Conservation (phyloP, 140 eudicot species). For the Flaveria floridana region DNA sequence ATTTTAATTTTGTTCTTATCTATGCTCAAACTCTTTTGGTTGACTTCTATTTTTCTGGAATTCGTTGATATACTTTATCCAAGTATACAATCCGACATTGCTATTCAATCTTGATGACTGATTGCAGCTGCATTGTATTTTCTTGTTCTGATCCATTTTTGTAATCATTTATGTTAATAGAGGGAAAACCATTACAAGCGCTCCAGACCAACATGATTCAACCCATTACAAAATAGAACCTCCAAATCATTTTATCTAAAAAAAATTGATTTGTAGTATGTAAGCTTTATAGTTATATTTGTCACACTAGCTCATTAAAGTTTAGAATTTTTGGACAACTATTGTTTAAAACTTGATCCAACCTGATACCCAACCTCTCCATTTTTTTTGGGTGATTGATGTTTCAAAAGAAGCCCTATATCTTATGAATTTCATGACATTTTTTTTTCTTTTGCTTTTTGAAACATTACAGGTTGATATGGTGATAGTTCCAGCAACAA, state of each 20-base stretch:
- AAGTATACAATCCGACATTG: neutral
- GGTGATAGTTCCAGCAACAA: constrained; percentile 82
- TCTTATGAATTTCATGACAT: neutral
- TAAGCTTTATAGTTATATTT: neutral
- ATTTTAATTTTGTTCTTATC: neutral
- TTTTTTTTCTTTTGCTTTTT: neutral
- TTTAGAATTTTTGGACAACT: neutral
- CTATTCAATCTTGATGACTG: neutral
- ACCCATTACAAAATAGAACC: neutral
- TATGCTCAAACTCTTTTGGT: neutral
- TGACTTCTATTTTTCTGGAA: constrained; percentile 2
- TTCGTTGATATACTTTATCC: neutral
- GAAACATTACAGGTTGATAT: constrained; percentile 62
- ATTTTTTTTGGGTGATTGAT: neutral
- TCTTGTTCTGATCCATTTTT: constrained; percentile 9
- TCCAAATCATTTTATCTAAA: neutral
- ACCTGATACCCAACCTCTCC: neutral
- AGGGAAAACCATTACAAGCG: neutral
- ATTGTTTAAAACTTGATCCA: neutral
- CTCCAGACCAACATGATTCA: neutral
- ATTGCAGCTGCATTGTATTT: constrained; percentile 2
- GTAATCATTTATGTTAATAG: neutral
- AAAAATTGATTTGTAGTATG: neutral
- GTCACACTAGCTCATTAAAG: neutral
- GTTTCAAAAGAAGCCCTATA: neutral